phyloP scores from a whole-genome alignment of 2,329 filamentous ascomycete genomes.

The Capronia americana region DNA sequence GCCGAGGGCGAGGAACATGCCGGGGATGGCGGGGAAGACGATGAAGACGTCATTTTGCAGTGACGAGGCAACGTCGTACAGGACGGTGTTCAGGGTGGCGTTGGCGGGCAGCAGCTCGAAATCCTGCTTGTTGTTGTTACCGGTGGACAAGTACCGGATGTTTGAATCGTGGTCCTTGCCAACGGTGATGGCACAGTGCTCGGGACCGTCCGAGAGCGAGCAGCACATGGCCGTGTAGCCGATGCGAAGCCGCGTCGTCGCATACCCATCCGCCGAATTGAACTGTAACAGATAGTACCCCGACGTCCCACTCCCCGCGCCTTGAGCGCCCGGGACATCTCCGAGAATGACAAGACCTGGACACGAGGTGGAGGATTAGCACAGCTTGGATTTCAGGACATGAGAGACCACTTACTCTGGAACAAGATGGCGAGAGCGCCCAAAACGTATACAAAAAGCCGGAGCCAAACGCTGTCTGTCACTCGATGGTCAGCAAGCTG shows the following conservation, averaged over 20 bases:
- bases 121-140: background rate
- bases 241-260: slow-evolving; percentile 15
- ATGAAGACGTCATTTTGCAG: slow-evolving; percentile 23
- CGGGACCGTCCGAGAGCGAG: slow-evolving; percentile 13
- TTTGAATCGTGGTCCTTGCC: slow-evolving; percentile 12
- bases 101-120: background rate
- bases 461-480: background rate
- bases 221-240: slow-evolving; percentile 24
- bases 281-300: background rate
- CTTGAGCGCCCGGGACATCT: background rate
- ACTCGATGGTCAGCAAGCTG: background rate
- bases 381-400: too few relatives aligned
- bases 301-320: background rate
- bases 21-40: slow-evolving; percentile 20
- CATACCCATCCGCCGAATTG: slow-evolving; percentile 2
- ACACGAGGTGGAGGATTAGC: background rate
- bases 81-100: background rate
- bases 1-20: slow-evolving; percentile 19
- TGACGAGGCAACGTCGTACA: background rate
- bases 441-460: background rate
- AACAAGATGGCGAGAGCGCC: background rate
- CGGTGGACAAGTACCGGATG: background rate
- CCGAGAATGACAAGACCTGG: background rate
- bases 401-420: background rate
- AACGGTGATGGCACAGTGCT: slow-evolving; percentile 25